phyloP scores from a whole-genome alignment of 441 rosid species.

The Populus hybrid region DNA sequence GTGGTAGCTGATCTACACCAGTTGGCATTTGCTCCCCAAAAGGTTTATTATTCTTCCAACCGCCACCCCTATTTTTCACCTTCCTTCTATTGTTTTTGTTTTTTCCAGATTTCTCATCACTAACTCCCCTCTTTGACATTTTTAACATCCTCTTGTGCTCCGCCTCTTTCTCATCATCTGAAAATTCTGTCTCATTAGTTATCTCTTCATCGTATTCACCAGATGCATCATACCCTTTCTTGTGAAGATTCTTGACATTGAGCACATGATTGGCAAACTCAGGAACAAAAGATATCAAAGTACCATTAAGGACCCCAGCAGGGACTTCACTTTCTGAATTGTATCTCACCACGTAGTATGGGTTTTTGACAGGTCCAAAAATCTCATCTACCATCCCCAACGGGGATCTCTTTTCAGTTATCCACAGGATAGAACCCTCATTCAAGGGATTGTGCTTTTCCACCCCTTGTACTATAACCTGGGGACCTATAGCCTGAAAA shows the following conservation, averaged over 20 bases:
- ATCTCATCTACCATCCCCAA: constrained; percentile 86
- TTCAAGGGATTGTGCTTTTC: constrained; percentile 81
- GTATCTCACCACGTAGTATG: constrained; percentile 84
- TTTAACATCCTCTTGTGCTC: constrained; percentile 66
- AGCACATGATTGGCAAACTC: constrained; percentile 83
- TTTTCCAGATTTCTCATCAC: constrained; percentile 40
- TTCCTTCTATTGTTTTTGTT: constrained; percentile 52
- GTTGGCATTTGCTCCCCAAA: constrained; percentile 31
- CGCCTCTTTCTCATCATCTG: constrained; percentile 95
- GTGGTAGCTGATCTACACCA: constrained; percentile 17
- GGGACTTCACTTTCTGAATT: constrained; percentile 90
- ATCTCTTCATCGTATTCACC: constrained; percentile 95
- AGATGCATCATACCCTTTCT: constrained; percentile 97
- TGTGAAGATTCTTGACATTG: constrained; percentile 63
- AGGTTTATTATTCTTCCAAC: constrained; percentile 38
- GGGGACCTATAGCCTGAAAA: constrained; percentile 59
- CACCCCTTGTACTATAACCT: constrained; percentile 85
- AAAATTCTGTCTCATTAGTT: constrained; percentile 78
- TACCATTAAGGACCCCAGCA: constrained; percentile 53
- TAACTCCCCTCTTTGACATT: constrained; percentile 63
- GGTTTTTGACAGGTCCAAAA: constrained; percentile 92
- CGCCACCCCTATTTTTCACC: constrained; percentile 38
- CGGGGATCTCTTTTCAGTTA: constrained; percentile 61
- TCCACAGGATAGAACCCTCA: constrained; percentile 92
- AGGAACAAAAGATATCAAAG: constrained; percentile 62